Percentiles rank a stretch among this genome's conserved stretches.
phyloP scores from a whole-genome alignment of 176 grass and related monocot species.

The sorghum (Sorghum bicolor) region DNA sequence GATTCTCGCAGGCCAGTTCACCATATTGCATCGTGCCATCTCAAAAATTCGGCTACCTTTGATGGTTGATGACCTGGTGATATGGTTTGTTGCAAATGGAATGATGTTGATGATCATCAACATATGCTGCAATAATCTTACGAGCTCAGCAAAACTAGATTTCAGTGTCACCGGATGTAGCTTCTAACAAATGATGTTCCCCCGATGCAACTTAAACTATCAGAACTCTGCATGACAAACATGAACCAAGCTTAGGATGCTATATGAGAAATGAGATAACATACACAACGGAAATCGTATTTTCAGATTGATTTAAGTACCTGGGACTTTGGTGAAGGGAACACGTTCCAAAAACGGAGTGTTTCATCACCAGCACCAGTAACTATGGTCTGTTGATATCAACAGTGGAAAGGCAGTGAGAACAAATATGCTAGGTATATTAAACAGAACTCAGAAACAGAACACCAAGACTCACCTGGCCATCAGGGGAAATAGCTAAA shows the following conservation, averaged over 20 bases:
- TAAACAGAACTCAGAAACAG: constrained; percentile 6
- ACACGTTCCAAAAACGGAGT: constrained; percentile 96
- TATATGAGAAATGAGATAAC: not conserved
- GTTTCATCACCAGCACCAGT: constrained; percentile 98
- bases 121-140: constrained; percentile 25
- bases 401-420: not conserved
- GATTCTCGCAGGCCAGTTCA: constrained; percentile 14
- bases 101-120: constrained; percentile 23
- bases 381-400: constrained; percentile 78
- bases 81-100: not conserved
- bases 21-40: constrained; percentile 17
- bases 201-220: constrained; percentile 85
- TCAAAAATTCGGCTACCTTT: constrained; percentile 34
- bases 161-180: constrained; percentile 73
- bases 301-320: constrained; percentile 23
- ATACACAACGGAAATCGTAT: not conserved
- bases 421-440: not conserved
- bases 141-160: not conserved
- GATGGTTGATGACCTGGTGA: constrained; percentile 22
- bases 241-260: not conserved
- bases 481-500: constrained; percentile 93
- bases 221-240: constrained; percentile 51
- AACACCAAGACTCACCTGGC: constrained; percentile 58
- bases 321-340: constrained; percentile 97
- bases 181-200: constrained; percentile 84